Base-by-base conservation (phyloP, 139 green algal species). In the Haematococcus lacustris region DNA sequence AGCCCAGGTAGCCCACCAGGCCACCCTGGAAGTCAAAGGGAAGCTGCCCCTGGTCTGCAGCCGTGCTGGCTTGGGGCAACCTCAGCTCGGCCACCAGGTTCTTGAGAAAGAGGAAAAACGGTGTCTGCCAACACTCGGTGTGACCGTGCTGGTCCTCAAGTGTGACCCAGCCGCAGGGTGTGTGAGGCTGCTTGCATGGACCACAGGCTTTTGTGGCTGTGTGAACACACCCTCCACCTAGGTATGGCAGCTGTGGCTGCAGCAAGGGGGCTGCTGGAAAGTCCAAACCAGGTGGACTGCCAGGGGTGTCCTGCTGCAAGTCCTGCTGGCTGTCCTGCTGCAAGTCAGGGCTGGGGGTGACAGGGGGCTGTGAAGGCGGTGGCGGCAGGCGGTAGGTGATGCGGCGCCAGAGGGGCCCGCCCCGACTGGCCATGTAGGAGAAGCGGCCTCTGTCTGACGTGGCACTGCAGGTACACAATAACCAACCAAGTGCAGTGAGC, bases 11-110 rank as follows among this genome's bases (percentile, higher is more conserved):
- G 23, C 95, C 95, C 9, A 98, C 91, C 34, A 90, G 88, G 1
- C 95, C 95, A 33, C 95, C 91, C 82, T 86, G 93, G 66, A 99
- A 97, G 78, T 97, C 88, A 76, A 98, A 98, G 0, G 94, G 94
- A 69, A 98, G 86, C 26, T 77, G 66, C 2, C n/a, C n/a, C 2
- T 67, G 38, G 21, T 68, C 73, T 6, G 73, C 78, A 13, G 74
- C 68, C 1, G 71, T 28, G 33, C 47, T 65, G 39, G 38, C 57
- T 2, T 71, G 67, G 70, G 64, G 66, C 71, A 50, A 62, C 30
- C 33, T 39, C 61, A 61, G 62, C 9, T 5, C 17, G 9, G 35
- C 38, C 38, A 90, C 51, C 70, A 87, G 50, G 2, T 28, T 3
- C 33, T 81, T 47, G 33, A 93, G 73, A 65, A 83, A 90, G 38